Evolutionary conservation across 208 protist genomes (phyloP).

Genomic region (Tetramitus jugosus): DNA sequence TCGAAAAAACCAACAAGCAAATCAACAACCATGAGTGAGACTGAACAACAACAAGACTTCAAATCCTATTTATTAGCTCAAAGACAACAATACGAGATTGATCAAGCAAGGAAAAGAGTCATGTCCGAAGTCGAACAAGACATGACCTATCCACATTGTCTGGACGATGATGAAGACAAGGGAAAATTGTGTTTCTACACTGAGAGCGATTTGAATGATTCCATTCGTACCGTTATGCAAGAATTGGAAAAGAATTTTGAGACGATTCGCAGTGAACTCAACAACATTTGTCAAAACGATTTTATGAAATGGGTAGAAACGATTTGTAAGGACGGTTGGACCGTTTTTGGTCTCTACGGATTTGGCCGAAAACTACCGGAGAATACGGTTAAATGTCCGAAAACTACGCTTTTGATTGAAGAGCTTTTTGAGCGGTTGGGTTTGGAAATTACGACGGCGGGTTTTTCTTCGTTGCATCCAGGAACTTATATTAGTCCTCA

Average conservation of each 20-base stretch:
- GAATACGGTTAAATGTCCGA: not conserved
- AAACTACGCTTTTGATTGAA: not conserved
- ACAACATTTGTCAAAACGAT: not conserved
- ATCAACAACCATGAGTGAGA: no score
- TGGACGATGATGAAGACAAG: no score
- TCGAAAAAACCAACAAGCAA: no score
- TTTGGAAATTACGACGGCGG: slow-evolving; percentile 15
- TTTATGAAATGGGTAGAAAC: slow-evolving; percentile 3
- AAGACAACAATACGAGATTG: no score
- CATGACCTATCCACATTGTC: no score
- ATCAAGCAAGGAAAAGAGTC: no score
- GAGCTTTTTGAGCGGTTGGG: not conserved
- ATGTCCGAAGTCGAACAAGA: no score
- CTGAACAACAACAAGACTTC: no score
- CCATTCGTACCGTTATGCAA: no score
- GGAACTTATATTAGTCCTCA: slow-evolving; percentile 19
- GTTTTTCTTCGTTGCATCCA: slow-evolving; percentile 18
- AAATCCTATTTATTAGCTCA: no score
- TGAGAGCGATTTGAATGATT: no score
- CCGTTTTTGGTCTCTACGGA: not conserved
- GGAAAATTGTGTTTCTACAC: no score
- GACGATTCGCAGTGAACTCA: not conserved
- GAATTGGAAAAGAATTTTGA: not conserved
- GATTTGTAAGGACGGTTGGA: slow-evolving; percentile 13
- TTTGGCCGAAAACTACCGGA: slow-evolving; percentile 3